Conservation (phyloP, 1,284 basidiomycete species). For the Sporisorium exsertum region DNA sequence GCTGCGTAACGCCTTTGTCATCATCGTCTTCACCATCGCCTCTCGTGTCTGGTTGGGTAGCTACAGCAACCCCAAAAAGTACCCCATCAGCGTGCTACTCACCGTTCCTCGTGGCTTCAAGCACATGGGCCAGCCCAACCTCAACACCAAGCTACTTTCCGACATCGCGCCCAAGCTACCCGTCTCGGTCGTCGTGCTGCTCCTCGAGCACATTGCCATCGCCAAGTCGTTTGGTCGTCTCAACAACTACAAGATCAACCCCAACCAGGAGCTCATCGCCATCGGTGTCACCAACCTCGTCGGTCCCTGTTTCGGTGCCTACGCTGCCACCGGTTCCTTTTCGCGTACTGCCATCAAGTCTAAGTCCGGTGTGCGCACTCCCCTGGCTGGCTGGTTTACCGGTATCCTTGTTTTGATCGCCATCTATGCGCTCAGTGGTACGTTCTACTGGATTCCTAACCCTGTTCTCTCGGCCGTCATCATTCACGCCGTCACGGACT, state of each 20-base stretch:
- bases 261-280: slow-evolving; percentile 95
- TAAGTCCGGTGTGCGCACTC: slow-evolving; percentile 95
- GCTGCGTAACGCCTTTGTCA: slow-evolving; percentile 66
- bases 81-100: slow-evolving; percentile 86
- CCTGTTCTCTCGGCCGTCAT: slow-evolving; percentile 87
- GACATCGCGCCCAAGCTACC: slow-evolving; percentile 84
- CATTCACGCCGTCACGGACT: slow-evolving; percentile 88
- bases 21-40: slow-evolving; percentile 74
- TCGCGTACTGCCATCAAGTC: slow-evolving; percentile 95
- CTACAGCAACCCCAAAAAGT: slow-evolving; percentile 73
- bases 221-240: slow-evolving; percentile 91
- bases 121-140: slow-evolving; percentile 80
- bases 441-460: slow-evolving; percentile 72
- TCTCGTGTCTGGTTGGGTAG: slow-evolving; percentile 61
- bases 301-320: slow-evolving; percentile 80
- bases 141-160: slow-evolving; percentile 76
- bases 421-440: slow-evolving; percentile 81
- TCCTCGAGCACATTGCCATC: slow-evolving; percentile 97
- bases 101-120: slow-evolving; percentile 74
- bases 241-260: slow-evolving; percentile 97
- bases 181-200: slow-evolving; percentile 90
- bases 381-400: slow-evolving; percentile 87
- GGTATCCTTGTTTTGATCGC: slow-evolving; percentile 91
- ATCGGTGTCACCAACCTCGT: slow-evolving; percentile 89
- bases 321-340: slow-evolving; percentile 97